Base-by-base conservation (phyloP, 768 basidiomycete species). In the Leccinum fibrillosum region DNA sequence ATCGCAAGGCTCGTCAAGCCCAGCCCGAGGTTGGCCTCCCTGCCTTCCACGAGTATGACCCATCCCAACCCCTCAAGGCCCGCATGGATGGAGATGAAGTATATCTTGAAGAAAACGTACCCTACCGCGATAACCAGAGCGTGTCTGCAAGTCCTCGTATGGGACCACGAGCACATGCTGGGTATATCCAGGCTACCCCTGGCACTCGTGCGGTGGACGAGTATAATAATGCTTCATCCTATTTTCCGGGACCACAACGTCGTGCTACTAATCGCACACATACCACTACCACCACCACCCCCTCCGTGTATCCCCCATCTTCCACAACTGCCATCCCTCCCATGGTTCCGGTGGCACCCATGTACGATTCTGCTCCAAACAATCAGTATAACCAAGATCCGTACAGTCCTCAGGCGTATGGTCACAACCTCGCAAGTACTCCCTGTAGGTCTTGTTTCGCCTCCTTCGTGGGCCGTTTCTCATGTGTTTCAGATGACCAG, bases 131-230 rank as follows among this genome's bases (percentile, higher is more conserved):
- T 35, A 66, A 67, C 52, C 68, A 68, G 32, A 59, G 65, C 64
- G n/a, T 60, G 60, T 64, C 62, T 0, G 28, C 62, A 39, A 66
- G 53, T 37, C 62, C 60, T 25, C 67, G 64, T 9, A 61, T 58
- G 64, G 68, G 70, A 34, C 65, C 73, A 47, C 71, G 69, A 49
- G 69, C 66, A 3, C 80, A 77, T 58, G 68, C 76, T 54, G 89
- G 88, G 7, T 92, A 92, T 68, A 77, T 82, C 2, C 86, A 82
- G 60, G 88, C 80, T 21, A 74, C 85, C 5, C 71, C 76, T 15
- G 90, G 90, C 2, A 80, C 83, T 42, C 82, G 88, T 45, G 83
- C 91, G 5, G 78, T 92, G 6, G 90, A 92, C 65, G 88, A 88
- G 21, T 92, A 90, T 60, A 89, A 91, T 66, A 73, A 79, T 32